Base-by-base conservation (phyloP, 495 filamentous ascomycete species). In the Aspergillus incahuasiensis region DNA sequence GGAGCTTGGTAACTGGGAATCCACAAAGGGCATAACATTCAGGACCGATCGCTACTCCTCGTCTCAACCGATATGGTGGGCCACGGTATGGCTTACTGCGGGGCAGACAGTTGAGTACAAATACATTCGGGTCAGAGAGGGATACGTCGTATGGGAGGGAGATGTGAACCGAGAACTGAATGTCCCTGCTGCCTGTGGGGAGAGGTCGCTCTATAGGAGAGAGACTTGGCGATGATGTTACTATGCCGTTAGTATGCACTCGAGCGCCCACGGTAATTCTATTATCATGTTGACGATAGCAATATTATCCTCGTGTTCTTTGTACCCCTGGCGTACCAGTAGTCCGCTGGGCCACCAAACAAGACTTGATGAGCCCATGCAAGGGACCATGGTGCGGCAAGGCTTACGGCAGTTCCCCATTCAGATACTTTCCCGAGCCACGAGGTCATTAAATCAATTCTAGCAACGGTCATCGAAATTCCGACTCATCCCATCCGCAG, bases 91-190 rank as follows among this genome's bases (percentile, higher is more conserved):
- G 2, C 58, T 89, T 2, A 65, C 76, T 0, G 76, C 77, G 0
- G 84, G 85, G 1, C 68, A 71, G 41, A 62, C 57, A 6, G 74
- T 90, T 25, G 57, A 84, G 66, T 90, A 89, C 63, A 90, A 90
- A 71, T 91, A 81, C 60, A 81, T 90, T 54, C 77, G 78, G 7
- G 71, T 84, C 32, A 64, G 68, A 3, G 76, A 82, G 63, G 80
- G 83, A 4, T 64, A 65, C 1, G 72, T 87, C 1, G 68, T 58
- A 18, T 89, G 86, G 86, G 85, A 89, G 67, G 72, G 75, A 28
- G 82, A 86, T 63, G 78, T 83, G 0, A 88, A 91, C 61, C 77
- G 78, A 41, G 68, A 64, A 6, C 85, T 78, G 57, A 81, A 78
- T 0, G 80, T 88, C 13, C 73, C 82, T 0, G 57, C 61, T 4